Base-by-base conservation (phyloP, 768 basidiomycete species). In the Naganishia onofrii region DNA sequence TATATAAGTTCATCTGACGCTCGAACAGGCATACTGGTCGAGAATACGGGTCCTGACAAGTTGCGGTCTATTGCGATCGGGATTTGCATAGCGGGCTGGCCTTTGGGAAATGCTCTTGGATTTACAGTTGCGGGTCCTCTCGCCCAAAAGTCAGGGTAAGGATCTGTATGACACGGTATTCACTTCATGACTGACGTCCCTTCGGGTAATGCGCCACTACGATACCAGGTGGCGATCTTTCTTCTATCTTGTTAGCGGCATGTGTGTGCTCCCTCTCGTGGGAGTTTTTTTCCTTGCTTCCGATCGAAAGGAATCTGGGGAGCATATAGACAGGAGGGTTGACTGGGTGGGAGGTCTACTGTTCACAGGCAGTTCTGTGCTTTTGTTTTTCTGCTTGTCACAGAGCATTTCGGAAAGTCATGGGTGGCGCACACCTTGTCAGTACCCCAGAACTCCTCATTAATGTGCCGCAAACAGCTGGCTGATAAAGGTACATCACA, bases 81-180 rank as follows among this genome's bases (percentile, higher is more conserved):
- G 4, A 31, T 34, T 12, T 5, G 56, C 21, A 57, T 32, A 9
- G 31, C 56, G 17, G 56, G 56, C 2, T 12, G 32, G 29, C 32
- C 56, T 3, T 28, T 57, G 2, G 56, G 56, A 8, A 34, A 2
- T 3, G 56, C 31, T 2, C 6, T 31, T n/a, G 56, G 56, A 4
- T 34, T 57, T 9, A 55, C 76, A 29, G 83, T 83, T 2, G 83
- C 83, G 23, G 81, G 82, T 55, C 81, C 82, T 26, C 32, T 57
- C 8, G 28, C 32, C 3, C 5, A 34, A 12, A 9, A 5, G 5
- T 10, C 19, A 34, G 13, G 19, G 56, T 57, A 28, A 29, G 32
- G 9, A 13, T n/a, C 19, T 5, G 13, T 34, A 9, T 34, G 12
- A 13, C 9, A 3, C 17, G 29, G 19, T 21, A 29, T 9, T 57